These are phyloP conservation scores for Neoscytalidium dimidiatum DNA, from an alignment of 2,329 filamentous ascomycete genomes.

Conservation along the genomic window DNA sequence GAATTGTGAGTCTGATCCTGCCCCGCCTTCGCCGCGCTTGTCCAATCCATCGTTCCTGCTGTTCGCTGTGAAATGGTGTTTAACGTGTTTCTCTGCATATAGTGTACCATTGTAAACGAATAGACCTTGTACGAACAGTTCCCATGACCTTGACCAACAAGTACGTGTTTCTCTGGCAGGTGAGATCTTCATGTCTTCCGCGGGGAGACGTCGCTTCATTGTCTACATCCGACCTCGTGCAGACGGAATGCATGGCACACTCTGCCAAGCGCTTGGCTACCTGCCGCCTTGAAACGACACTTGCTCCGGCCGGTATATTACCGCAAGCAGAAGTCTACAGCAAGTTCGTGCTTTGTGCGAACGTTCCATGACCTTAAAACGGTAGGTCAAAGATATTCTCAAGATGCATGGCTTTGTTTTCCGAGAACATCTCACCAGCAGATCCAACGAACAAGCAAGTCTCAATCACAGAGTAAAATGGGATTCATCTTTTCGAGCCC, in stretches of 20 bases:
- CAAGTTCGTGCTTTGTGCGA: not conserved
- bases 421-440: not conserved
- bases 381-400: not conserved
- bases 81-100: not conserved
- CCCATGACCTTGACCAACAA: not conserved
- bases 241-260: not conserved
- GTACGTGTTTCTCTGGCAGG: not conserved
- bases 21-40: not conserved
- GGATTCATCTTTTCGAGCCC: not conserved
- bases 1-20: constrained; percentile 29
- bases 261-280: not conserved
- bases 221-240: not conserved
- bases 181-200: not conserved
- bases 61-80: not conserved
- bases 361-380: not conserved
- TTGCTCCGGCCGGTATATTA: not conserved
- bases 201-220: not conserved
- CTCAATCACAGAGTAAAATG: not conserved
- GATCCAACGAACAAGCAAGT: not conserved
- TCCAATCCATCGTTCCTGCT: not conserved
- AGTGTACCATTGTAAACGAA: constrained; percentile 12
- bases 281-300: not conserved
- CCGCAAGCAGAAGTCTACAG: not conserved
- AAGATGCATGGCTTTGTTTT: not conserved
- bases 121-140: constrained; percentile 13